Conservation (phyloP, 78 protist genomes). For the Anaeramoeba flamelloides region DNA sequence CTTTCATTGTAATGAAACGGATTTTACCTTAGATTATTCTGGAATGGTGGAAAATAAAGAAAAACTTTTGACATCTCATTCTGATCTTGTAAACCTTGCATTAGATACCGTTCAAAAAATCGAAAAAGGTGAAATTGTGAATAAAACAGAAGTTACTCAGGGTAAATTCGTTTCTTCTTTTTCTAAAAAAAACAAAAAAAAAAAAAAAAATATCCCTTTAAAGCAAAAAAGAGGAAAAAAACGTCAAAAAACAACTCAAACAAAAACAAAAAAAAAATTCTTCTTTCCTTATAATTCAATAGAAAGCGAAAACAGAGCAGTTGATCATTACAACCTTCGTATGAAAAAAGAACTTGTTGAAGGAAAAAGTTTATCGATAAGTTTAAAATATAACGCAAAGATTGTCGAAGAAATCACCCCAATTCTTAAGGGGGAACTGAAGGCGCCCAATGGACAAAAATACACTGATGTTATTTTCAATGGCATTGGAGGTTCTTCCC, state of each 20-base stretch:
- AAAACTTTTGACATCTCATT: too few species aligned
- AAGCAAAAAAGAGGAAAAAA: too few species aligned
- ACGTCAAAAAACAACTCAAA: too few species aligned
- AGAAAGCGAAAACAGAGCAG: conserved; percentile 29
- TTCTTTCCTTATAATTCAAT: too few species aligned
- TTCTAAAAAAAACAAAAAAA: too few species aligned
- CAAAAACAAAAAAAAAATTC: too few species aligned
- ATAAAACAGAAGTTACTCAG: background rate
- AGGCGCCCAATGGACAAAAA: conserved; percentile 1
- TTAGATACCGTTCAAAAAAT: conserved; percentile 2
- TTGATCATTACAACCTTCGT: conserved; percentile 36
- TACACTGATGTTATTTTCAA: conserved; percentile 37
- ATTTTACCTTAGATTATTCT: too few species aligned
- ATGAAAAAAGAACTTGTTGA: background rate
- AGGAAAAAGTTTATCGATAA: background rate
- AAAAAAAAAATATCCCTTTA: too few species aligned
- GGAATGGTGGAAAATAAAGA: too few species aligned
- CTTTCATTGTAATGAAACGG: too few species aligned
- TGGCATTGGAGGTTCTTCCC: conserved; percentile 44
- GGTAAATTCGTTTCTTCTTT: too few species aligned
- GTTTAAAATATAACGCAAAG: background rate
- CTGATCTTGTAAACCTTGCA: conserved; percentile 11
- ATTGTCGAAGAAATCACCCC: background rate
- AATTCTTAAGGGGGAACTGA: conserved; percentile 6
- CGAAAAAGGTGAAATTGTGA: conserved; percentile 21